A percentile compares a stretch with the other conserved stretches of the same genome.
Conservation (phyloP, 2,329 filamentous ascomycete genomes). For the Lachnellula cervina region DNA sequence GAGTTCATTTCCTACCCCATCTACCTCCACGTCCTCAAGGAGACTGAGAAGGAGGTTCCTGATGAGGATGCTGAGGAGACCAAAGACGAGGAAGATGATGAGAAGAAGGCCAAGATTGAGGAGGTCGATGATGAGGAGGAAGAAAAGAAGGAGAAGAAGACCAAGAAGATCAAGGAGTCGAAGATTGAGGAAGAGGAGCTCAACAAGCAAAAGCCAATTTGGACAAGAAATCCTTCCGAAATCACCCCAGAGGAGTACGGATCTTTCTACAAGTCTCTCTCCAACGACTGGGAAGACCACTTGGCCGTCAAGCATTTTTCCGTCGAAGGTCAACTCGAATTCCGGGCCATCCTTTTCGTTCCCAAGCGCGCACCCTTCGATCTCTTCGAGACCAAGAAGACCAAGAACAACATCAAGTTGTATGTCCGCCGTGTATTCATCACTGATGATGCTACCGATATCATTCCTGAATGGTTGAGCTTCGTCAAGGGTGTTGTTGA, state of each 20-base stretch:
- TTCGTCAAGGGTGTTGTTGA: slow-evolving; percentile 99
- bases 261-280: slow-evolving; percentile 99
- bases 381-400: slow-evolving; percentile 99
- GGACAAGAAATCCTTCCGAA: slow-evolving; percentile 95
- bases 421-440: slow-evolving; percentile 99
- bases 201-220: slow-evolving; percentile 99
- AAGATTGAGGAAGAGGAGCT: slow-evolving; percentile 99
- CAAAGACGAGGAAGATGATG: slow-evolving; percentile 69
- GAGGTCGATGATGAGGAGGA: slow-evolving; percentile 86
- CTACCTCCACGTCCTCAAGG: slow-evolving; percentile 99
- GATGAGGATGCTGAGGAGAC: slow-evolving; percentile 82
- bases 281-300: slow-evolving; percentile 99
- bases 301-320: slow-evolving; percentile 99
- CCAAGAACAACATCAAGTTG: slow-evolving; percentile 99
- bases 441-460: slow-evolving; percentile 97
- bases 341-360: slow-evolving; percentile 98
- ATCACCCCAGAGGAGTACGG: slow-evolving; percentile 96
- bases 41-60: slow-evolving; percentile 97
- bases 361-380: slow-evolving; percentile 99
- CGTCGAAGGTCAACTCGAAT: slow-evolving; percentile 99
- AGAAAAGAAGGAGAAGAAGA: slow-evolving; percentile 91
- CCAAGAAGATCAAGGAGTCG: slow-evolving; percentile 99
- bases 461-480: slow-evolving; percentile 98
- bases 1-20: slow-evolving; percentile 99
- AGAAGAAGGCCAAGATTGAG: slow-evolving; percentile 96